Base-by-base conservation (phyloP, 257 asterid genomes). In the Solanum rostratum region DNA sequence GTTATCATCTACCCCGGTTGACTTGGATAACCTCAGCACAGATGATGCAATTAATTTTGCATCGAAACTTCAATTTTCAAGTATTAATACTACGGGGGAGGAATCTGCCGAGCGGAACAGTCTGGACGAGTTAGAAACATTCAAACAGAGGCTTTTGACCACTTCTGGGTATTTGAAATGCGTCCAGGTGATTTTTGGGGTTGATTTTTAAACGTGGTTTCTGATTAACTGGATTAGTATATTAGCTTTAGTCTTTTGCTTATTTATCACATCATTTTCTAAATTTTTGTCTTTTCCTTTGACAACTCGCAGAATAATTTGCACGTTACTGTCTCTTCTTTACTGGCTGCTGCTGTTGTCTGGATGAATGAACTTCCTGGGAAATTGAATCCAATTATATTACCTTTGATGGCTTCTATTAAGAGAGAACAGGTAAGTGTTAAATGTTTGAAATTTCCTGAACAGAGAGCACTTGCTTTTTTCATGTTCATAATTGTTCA, bases 291-390 rank as follows among this genome's bases (percentile, higher is more conserved):
- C 41, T 70, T 50, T 68, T 76, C 19, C 69, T 88, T 63, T 81
- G 73, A 62, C 53, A 27, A 53, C 62, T 33, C 84, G 82, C 97
- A 97, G 99, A 92, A 89, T 86, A 94, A 93, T 91, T 89, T 97
- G 94, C 98, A 97, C 86, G 88, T 97, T 66, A 92, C 97, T 24
- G 98, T 95, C 88, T 91, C 97, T 53, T 94, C 99, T 88, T 94
- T 97, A 89, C 91, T 94, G 83, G 99, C 99, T 29, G 94, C 97
- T 87, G 97, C 98, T 63, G 95, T 93, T 86, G 97, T 97, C 84
- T 97, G 98, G 98, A 95, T 97, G 94, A 92, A 98, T 24, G 97
- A 95, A 89, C 96, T 97, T 85, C 99, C 99, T 24, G 88, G 92
- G 81, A 95, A 90, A 88, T 96, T 95, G 39, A 97, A 97, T 88